These are phyloP conservation scores for Heliamphora ciliata DNA, from an alignment of 179 eudicot genomes.

Conservation along the genomic window DNA sequence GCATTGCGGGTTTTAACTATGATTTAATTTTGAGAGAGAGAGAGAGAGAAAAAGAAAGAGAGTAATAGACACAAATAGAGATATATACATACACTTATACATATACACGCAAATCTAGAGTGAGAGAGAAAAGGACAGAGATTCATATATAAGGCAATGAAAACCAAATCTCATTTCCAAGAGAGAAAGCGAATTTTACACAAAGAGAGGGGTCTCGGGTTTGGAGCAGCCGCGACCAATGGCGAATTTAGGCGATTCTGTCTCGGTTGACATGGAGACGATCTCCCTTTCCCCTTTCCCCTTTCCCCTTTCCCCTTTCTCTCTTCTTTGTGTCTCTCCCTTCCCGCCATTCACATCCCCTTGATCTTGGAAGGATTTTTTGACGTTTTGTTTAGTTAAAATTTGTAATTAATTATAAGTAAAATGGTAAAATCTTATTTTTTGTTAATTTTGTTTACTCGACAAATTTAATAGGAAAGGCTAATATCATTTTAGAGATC, in stretches of 20 bases:
- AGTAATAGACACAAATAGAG: background rate
- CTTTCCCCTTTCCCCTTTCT: conserved; percentile 9
- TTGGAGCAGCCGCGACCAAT: conserved; percentile 12
- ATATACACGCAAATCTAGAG: conserved; percentile 3
- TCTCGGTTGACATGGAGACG: conserved; percentile 50
- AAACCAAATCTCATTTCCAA: conserved; percentile 6
- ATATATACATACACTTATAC: background rate
- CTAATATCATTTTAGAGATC: no score
- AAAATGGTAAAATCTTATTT: no score
- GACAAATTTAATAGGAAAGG: no score
- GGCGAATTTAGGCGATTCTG: conserved; percentile 38
- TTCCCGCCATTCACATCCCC: no score
- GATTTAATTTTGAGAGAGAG: background rate
- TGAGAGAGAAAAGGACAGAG: background rate
- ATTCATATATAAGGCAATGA: conserved; percentile 19
- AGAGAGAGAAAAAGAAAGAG: background rate
- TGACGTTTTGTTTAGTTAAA: no score
- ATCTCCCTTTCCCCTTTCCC: conserved; percentile 24
- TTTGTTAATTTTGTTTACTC: no score
- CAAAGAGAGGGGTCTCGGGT: conserved; percentile 1
- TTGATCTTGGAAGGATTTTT: no score
- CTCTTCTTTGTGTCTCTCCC: no score
- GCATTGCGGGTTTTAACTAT: background rate
- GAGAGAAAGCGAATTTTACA: background rate
- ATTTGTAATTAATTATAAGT: no score